A percentile compares a stretch with the other conserved stretches of the same genome.
Evolutionary conservation across 2,329 filamentous ascomycete genomes (phyloP).

Genomic region (Penicillium brasilianum): DNA sequence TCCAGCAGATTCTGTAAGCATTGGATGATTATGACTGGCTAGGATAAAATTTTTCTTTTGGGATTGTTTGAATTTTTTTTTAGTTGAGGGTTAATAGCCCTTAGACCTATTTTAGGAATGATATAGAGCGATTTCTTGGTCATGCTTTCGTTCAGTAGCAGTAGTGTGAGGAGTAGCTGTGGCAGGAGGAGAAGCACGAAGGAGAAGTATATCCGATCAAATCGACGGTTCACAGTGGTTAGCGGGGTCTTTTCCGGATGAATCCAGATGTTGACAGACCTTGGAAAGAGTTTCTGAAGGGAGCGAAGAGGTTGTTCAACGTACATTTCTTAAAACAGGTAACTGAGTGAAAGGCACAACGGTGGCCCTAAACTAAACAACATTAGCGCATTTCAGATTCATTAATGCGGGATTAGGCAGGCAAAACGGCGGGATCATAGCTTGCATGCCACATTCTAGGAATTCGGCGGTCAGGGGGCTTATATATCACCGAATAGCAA

Average conservation of each 20-base stretch:
- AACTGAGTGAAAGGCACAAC: no score
- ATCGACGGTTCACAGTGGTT: no score
- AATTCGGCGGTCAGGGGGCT: no score
- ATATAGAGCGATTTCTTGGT: constrained; percentile 31
- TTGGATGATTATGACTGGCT: constrained; percentile 17
- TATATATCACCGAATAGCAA: no score
- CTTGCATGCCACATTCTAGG: no score
- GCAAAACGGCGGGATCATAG: no score
- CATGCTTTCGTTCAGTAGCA: neutral
- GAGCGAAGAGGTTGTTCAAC: neutral
- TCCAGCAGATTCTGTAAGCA: constrained; percentile 88
- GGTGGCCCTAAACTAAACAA: no score
- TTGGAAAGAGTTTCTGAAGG: neutral
- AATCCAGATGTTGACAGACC: neutral
- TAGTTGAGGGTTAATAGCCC: constrained; percentile 36
- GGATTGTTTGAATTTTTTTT: constrained; percentile 24
- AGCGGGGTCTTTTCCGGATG: no score
- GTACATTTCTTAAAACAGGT: no score
- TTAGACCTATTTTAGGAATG: constrained; percentile 30
- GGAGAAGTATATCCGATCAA: neutral
- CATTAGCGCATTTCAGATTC: no score
- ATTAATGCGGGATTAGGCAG: no score
- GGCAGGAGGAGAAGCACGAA: neutral
- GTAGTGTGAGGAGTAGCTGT: no score
- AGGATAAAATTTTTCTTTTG: constrained; percentile 29